Conservation (phyloP, 2,329 filamentous ascomycete species). For the Fusarium illudens region DNA sequence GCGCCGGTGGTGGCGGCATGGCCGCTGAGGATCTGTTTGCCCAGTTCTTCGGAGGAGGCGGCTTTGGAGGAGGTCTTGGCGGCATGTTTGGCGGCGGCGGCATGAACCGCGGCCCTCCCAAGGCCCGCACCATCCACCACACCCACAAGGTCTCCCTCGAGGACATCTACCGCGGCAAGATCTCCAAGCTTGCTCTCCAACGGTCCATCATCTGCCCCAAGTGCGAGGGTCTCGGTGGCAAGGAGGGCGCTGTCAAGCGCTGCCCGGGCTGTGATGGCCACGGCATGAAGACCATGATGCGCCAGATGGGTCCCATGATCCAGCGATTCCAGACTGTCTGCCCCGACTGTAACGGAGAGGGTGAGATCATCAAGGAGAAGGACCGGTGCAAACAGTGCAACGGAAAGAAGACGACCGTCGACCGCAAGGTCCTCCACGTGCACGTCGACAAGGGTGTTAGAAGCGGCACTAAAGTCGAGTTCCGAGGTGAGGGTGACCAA, state of each 20-base stretch:
- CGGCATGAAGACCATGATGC: slow-evolving; percentile 99
- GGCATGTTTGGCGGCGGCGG: slow-evolving; percentile 75
- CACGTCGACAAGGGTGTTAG: slow-evolving; percentile 95
- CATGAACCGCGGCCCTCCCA: slow-evolving; percentile 80
- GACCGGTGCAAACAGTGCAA: slow-evolving; percentile 96
- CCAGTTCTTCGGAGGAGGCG: slow-evolving; percentile 85
- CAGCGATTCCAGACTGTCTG: slow-evolving; percentile 99
- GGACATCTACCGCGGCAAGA: slow-evolving; percentile 97
- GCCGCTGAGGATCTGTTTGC: slow-evolving; percentile 95
- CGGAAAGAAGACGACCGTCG: slow-evolving; percentile 97
- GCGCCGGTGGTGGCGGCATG: slow-evolving; percentile 82
- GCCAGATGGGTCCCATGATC: slow-evolving; percentile 99
- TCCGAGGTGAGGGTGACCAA: slow-evolving; percentile 96
- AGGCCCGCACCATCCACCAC: slow-evolving; percentile 97
- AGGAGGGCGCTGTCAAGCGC: slow-evolving; percentile 96
- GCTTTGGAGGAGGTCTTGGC: slow-evolving; percentile 65
- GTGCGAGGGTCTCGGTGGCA: slow-evolving; percentile 93
- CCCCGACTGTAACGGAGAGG: slow-evolving; percentile 97
- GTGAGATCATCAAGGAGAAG: slow-evolving; percentile 95
- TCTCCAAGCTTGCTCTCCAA: slow-evolving; percentile 96
- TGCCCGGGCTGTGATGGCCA: slow-evolving; percentile 90
- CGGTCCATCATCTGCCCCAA: slow-evolving; percentile 97
- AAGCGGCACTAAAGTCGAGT: slow-evolving; percentile 95
- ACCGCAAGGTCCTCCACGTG: slow-evolving; percentile 97
- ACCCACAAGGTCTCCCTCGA: slow-evolving; percentile 98